These are phyloP conservation scores for Clavulina sp. DNA, from an alignment of 768 basidiomycete genomes.

Conservation along the genomic window DNA sequence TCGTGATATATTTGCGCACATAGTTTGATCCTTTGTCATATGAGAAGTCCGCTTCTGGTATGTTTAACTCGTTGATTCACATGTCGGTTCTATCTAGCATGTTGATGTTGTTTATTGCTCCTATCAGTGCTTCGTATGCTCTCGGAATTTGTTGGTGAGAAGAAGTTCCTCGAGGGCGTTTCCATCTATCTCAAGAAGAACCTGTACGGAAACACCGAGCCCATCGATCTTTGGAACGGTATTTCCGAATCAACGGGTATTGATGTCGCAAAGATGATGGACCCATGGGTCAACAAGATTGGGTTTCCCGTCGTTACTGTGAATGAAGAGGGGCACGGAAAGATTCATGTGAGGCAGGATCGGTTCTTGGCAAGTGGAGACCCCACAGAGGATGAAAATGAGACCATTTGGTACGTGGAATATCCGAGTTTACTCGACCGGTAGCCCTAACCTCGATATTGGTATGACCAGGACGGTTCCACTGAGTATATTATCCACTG, in stretches of 20 bases:
- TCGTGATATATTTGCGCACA: no score
- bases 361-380: constrained; percentile 79
- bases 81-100: neutral
- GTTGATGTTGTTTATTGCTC: constrained; percentile 17
- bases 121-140: constrained; percentile 79
- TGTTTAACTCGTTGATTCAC: constrained; percentile 9
- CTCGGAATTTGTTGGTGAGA: constrained; percentile 72
- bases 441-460: constrained; percentile 15
- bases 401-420: constrained; percentile 56
- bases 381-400: constrained; percentile 62
- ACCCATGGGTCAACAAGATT: constrained; percentile 77
- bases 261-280: constrained; percentile 67
- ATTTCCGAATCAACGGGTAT: constrained; percentile 56
- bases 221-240: constrained; percentile 75
- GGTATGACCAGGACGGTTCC: constrained; percentile 86
- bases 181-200: constrained; percentile 84
- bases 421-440: neutral
- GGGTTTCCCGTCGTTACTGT: constrained; percentile 88
- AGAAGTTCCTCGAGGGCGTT: constrained; percentile 71
- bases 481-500: constrained; percentile 49
- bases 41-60: constrained; percentile 65
- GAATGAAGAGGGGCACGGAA: constrained; percentile 47
- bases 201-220: constrained; percentile 69
- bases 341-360: constrained; percentile 69
- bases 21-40: constrained; percentile 83